Conservation (phyloP, 108 stramenopile genomes). For the Epipyxis sp. region DNA sequence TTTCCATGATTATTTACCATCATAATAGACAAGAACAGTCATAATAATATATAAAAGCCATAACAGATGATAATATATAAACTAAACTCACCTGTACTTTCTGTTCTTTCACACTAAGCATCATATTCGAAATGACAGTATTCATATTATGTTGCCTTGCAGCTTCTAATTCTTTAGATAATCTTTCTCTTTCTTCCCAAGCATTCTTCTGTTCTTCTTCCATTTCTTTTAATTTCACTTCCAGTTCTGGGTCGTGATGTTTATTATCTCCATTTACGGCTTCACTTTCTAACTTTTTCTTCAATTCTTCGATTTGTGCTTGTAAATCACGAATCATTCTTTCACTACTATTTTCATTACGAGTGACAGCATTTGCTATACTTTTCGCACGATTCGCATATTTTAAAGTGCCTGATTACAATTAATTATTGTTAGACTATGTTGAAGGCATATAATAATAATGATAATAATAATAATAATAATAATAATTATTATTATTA, state of each 20-base stretch:
- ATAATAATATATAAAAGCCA: no score
- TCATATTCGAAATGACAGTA: constrained; percentile 41
- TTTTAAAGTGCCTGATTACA: constrained; percentile 61
- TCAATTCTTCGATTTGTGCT: constrained; percentile 46
- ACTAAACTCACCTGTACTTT: no score
- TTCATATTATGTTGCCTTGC: constrained; percentile 58
- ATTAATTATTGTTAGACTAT: no score
- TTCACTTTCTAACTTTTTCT: constrained; percentile 41
- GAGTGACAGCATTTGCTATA: constrained; percentile 55
- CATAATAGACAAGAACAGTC: no score
- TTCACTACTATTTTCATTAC: constrained; percentile 63
- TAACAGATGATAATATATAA: no score
- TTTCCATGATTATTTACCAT: no score
- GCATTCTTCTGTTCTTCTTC: constrained; percentile 43
- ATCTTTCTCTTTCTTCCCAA: constrained; percentile 58
- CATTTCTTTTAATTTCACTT: constrained; percentile 39
- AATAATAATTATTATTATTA: no score
- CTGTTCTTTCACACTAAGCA: constrained; percentile 49
- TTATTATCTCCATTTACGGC: not conserved
- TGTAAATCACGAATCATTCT: constrained; percentile 60
- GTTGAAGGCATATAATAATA: no score
- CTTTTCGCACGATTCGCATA: constrained; percentile 63
- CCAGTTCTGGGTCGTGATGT: constrained; percentile 34
- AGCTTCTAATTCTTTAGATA: constrained; percentile 51
- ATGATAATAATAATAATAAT: no score